Evolutionary conservation across 169 alveolate genomes (phyloP).

Genomic region (Eimeria acervulina): DNA sequence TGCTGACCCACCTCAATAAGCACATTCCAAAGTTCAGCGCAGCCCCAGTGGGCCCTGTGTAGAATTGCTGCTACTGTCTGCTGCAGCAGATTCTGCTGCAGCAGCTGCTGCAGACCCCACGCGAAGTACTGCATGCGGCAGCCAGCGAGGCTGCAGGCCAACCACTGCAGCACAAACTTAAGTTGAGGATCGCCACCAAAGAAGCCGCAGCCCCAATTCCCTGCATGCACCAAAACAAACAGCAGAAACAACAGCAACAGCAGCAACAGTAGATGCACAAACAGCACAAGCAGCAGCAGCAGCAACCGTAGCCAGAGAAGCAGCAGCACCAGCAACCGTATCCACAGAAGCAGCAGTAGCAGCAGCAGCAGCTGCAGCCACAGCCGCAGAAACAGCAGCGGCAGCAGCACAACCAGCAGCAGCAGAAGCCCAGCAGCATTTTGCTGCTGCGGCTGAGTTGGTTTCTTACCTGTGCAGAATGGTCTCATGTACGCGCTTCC

Average conservation of each 20-base stretch:
- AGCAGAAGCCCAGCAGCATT: too few species aligned
- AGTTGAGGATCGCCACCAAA: conserved; percentile 83
- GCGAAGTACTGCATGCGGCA: conserved; percentile 70
- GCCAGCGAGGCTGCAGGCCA: conserved; percentile 52
- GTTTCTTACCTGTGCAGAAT: too few species aligned
- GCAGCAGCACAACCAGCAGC: too few species aligned
- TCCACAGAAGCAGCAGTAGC: too few species aligned
- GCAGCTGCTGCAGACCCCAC: too few species aligned
- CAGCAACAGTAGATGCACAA: background rate
- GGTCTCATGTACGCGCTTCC: background rate
- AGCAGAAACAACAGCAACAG: background rate
- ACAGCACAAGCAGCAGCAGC: too few species aligned
- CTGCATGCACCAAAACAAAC: conserved; percentile 39
- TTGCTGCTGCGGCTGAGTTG: conserved; percentile 38
- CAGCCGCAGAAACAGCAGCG: background rate
- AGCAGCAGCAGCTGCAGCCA: background rate
- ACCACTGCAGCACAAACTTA: conserved; percentile 83
- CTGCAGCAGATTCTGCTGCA: background rate
- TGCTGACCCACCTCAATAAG: conserved; percentile 18
- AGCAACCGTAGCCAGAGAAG: too few species aligned
- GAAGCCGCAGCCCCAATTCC: conserved; percentile 83
- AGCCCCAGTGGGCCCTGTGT: conserved; percentile 3
- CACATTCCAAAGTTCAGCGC: conserved; percentile 35
- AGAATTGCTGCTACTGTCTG: background rate
- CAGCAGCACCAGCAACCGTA: too few species aligned